Evolutionary conservation across 2,329 filamentous ascomycete species (phyloP).

Genomic region (Alternaria sp.): DNA sequence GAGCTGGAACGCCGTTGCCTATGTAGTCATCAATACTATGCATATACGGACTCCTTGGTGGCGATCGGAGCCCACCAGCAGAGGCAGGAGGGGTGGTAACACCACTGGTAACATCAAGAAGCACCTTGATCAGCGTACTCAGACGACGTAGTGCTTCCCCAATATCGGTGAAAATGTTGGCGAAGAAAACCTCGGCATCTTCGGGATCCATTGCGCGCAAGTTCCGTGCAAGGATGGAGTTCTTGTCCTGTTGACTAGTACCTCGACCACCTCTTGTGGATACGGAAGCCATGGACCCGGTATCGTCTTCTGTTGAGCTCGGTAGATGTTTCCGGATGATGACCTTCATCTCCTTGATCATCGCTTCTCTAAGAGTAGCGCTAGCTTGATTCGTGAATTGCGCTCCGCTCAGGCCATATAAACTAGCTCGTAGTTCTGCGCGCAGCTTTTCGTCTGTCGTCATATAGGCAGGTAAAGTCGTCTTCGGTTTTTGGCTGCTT

Average conservation of each 20-base stretch:
- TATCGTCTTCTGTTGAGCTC: conserved; percentile 93
- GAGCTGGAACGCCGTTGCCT: conserved; percentile 24
- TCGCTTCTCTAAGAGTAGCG: conserved; percentile 81
- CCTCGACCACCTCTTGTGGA: conserved; percentile 77
- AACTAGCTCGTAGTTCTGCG: conserved; percentile 71
- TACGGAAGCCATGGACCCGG: conserved; percentile 84
- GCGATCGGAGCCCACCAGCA: conserved; percentile 55
- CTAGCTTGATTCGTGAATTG: conserved; percentile 82
- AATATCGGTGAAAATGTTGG: conserved; percentile 84
- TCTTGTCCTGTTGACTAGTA: conserved; percentile 83
- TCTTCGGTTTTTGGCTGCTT: conserved; percentile 70
- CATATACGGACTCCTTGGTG: conserved; percentile 56
- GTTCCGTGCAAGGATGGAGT: conserved; percentile 85
- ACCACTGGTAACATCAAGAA: conserved; percentile 91
- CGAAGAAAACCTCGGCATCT: conserved; percentile 83
- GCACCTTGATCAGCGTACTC: conserved; percentile 88
- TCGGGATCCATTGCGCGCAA: conserved; percentile 81
- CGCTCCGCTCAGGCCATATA: conserved; percentile 82
- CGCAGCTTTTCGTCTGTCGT: conserved; percentile 75
- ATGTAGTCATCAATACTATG: conserved; percentile 56
- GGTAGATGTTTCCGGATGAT: conserved; percentile 86
- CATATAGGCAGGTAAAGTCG: conserved; percentile 79
- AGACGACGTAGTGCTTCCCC: conserved; percentile 86
- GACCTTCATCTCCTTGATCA: conserved; percentile 84
- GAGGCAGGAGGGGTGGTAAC: conserved; percentile 60